Evolutionary conservation across 768 basidiomycete species (phyloP), one percentile per base, ranked within the genome.

Genomic region (Gymnopilus junonius): DNA sequence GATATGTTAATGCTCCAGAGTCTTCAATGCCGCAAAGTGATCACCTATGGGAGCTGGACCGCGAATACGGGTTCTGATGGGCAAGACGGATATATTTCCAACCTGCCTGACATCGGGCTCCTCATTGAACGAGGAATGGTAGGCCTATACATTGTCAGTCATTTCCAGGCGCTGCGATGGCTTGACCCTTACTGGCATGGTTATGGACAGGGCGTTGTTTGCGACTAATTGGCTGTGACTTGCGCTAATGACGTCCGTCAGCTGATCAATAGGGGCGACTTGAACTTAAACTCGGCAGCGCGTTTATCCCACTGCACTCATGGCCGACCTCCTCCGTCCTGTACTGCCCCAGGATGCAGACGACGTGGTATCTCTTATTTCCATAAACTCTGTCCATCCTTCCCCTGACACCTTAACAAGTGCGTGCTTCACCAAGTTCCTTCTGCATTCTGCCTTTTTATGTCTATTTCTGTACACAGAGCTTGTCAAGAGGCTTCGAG

Each of bases 81-180:
- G 95, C 64, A 99, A 82, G 70, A 99, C 80, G 57, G 90, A 84
- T 75, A 95, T 86, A 75, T 98, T 99, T 55, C 97, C 97, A 56
- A 95, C 89, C 72, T 89, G 89, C 62, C 91, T 85, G 21, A 87
- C 83, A 73, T 97, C 92, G 34, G 86, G 83, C 43, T 88, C 86
- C 64, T 95, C 94, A 77, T 97, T 97, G 75, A 95, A 87, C 4
- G 93, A 80, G 3, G 97, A 98, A 76, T 99, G 97, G 74, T 99
- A 99, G 21, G 97, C 97, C 97, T 99, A 61, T 63, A 48, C 37
- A 59, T 46, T 27, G 40, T 69, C 27, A 67, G 35, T 43, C 12
- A 57, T 32, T 65, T 66, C 69, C 67, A n/a, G 37, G 42, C 34
- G 55, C 43, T 40, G 27, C n/a, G 45, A 34, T 34, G 29, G 56